Evolutionary conservation across 805 yeast genomes (phyloP).

Genomic region (Ogataea pignaliae): DNA sequence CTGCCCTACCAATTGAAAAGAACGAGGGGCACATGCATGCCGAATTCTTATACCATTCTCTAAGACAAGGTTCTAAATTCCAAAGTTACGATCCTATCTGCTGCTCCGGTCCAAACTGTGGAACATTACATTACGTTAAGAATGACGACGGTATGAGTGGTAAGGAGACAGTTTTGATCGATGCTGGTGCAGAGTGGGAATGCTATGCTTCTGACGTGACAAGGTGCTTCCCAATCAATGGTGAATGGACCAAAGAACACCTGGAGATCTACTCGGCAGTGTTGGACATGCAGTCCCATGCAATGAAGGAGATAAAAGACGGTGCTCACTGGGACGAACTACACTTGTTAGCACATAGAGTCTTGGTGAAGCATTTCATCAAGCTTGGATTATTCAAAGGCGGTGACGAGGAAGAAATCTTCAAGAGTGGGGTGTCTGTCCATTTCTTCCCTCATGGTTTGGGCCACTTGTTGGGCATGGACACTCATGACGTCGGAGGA

Average conservation of each 20-base stretch:
- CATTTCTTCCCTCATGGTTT: constrained; percentile 93
- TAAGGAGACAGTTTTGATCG: constrained; percentile 71
- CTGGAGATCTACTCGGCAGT: constrained; percentile 78
- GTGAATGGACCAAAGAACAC: constrained; percentile 87
- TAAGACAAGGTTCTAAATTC: constrained; percentile 87
- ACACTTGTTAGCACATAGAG: constrained; percentile 74
- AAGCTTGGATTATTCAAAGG: constrained; percentile 69
- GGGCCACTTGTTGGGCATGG: constrained; percentile 92
- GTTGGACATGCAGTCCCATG: constrained; percentile 70
- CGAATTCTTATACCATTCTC: constrained; percentile 88
- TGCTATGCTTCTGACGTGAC: constrained; percentile 93
- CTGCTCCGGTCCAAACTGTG: constrained; percentile 88
- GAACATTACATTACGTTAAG: constrained; percentile 84
- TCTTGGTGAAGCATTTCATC: constrained; percentile 67
- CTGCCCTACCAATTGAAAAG: constrained; percentile 80
- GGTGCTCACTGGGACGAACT: constrained; percentile 84
- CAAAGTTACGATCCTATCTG: constrained; percentile 94
- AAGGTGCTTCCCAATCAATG: constrained; percentile 87
- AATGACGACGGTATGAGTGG: constrained; percentile 63
- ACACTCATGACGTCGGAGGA: constrained; percentile 96
- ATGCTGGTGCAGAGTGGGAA: constrained; percentile 97
- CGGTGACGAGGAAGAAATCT: constrained; percentile 57
- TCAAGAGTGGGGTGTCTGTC: constrained; percentile 63
- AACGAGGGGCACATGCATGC: constrained; percentile 94
- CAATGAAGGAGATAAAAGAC: constrained; percentile 71